These are phyloP conservation scores for Torulaspora pretoriensis DNA, from an alignment of 1,139 yeast species.

Conservation along the genomic window DNA sequence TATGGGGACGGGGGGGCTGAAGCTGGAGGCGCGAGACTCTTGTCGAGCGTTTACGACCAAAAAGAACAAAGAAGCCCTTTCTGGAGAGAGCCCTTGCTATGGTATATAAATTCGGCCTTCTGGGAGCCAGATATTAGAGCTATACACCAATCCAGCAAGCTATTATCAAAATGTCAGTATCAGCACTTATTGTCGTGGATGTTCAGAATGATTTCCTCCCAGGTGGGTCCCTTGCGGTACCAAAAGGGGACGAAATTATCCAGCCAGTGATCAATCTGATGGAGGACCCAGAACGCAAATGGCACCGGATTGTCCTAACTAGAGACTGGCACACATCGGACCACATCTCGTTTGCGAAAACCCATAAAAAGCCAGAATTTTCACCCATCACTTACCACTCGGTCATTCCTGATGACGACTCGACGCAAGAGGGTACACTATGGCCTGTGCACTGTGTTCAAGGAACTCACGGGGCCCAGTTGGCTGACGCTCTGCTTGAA, in stretches of 20 bases:
- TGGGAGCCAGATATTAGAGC: neutral
- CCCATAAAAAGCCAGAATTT: conserved; percentile 55
- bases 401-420: conserved; percentile 43
- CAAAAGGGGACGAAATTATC: conserved; percentile 58
- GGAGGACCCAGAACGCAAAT: conserved; percentile 38
- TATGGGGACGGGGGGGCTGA: neutral
- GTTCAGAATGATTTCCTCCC: conserved; percentile 83
- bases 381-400: conserved; percentile 47
- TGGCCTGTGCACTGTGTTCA: conserved; percentile 96
- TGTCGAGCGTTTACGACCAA: neutral
- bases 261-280: conserved; percentile 45
- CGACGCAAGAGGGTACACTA: conserved; percentile 42
- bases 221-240: conserved; percentile 70
- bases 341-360: conserved; percentile 79
- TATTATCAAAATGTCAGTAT: conserved; percentile 14
- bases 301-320: conserved; percentile 67
- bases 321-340: conserved; percentile 85
- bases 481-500: conserved; percentile 48
- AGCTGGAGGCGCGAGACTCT: neutral
- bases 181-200: conserved; percentile 70
- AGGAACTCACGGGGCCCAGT: conserved; percentile 57
- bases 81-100: neutral
- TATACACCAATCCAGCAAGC: neutral
- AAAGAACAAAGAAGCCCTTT: neutral
- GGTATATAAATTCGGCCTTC: neutral